Evolutionary conservation across 208 protist genomes (phyloP).

Genomic region (Trypanosoma mega): DNA sequence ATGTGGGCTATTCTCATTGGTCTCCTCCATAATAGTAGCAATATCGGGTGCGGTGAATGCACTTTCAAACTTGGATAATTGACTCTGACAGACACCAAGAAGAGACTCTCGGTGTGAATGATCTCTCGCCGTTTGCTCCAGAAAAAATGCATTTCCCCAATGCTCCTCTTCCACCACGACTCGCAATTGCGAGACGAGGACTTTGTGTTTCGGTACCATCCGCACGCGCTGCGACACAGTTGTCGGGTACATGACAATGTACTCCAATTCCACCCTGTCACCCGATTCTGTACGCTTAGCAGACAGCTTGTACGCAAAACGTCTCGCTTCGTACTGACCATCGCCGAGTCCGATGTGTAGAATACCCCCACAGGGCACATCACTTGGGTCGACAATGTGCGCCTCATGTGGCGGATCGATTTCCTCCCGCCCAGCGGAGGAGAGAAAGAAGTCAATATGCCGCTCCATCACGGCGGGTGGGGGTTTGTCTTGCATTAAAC

Average conservation of each 20-base stretch:
- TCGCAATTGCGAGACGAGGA: slow-evolving; percentile 14
- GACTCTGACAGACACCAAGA: slow-evolving; percentile 8
- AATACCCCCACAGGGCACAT: slow-evolving; percentile 21
- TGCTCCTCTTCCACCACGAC: slow-evolving; percentile 24
- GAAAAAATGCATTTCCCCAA: slow-evolving; percentile 21
- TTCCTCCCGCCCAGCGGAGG: slow-evolving; percentile 12
- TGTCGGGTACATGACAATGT: slow-evolving; percentile 19
- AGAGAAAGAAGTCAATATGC: slow-evolving; percentile 72
- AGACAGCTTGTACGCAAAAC: slow-evolving; percentile 18
- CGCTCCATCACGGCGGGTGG: slow-evolving; percentile 17
- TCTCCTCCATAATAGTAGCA: background rate
- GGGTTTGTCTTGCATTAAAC: slow-evolving; percentile 16
- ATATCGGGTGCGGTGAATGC: background rate
- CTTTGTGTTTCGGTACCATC: slow-evolving; percentile 16
- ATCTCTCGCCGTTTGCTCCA: slow-evolving; percentile 13
- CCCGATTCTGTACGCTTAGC: background rate
- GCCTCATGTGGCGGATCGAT: background rate
- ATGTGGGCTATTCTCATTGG: background rate
- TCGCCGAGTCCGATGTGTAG: slow-evolving; percentile 19
- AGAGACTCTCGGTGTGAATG: slow-evolving; percentile 12
- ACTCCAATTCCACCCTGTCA: slow-evolving; percentile 8
- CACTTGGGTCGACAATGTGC: background rate
- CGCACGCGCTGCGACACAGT: slow-evolving; percentile 21
- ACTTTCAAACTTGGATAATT: background rate
- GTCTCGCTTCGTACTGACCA: slow-evolving; percentile 15